Base-by-base conservation (phyloP, 305 asterid genomes). In the Fraxinus dipetala region DNA sequence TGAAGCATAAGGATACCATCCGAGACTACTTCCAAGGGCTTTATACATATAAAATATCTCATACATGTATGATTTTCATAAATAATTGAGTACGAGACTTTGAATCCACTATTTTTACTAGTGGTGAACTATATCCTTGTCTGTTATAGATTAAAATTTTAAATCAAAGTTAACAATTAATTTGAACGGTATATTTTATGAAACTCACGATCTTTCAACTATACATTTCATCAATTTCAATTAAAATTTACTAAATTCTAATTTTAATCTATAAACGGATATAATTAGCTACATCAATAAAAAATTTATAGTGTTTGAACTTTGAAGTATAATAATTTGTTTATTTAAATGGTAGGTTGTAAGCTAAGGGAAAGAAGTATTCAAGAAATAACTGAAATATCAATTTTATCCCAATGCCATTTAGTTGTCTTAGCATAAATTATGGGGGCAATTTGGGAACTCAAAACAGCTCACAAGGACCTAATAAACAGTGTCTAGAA, bases 391-490 rank as follows among this genome's bases (percentile, higher is more conserved):
- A 14, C 20, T 54, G 65, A 54, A 54, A n/a, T 54, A 54, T 6
- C 65, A 54, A 1, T 54, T 54, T 54, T 54, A 54, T 20, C 65
- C 65, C 65, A n/a, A 6, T 6, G 63, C 9, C n/a, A 54, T 54
- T 54, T 54, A 61, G 31, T 61, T 9, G 31, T 22, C 70, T 2
- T 22, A 2, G 26, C 13, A 61, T 61, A 9, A 9, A 61, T 65
- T 76, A 48, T 28, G 76, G n/a, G 78, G 79, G 74, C 61, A 80
- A 24, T 73, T 79, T 51, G 5, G 75, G 83, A 31, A 30, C n/a
- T 80, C 35, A 20, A 32, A 14, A 26, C 18, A 43, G 43, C 36
- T 43, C 31, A 80, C 36, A 32, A 31, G 65, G 45, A 14, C 34
- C 22, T 48, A 20, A 34, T 43, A 45, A 76, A 74, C 45, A 74